Evolutionary conservation across 495 filamentous ascomycete genomes (phyloP), one percentile per base, ranked within the genome.

Genomic region (Stereocaulon alpinum): DNA sequence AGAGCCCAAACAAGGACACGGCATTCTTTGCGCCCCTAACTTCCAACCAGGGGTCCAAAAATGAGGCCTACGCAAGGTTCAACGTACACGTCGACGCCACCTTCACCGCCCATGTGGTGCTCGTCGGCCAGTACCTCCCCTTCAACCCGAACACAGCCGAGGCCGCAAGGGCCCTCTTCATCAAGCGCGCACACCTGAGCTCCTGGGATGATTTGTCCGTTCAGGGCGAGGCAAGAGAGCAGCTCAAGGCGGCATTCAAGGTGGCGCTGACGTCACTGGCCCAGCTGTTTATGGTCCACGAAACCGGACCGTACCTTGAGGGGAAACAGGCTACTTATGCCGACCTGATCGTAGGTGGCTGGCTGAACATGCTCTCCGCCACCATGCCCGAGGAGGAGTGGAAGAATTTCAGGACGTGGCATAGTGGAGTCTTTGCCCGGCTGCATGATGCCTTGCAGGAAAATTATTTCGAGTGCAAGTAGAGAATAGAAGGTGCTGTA

Each of bases 321-420:
- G 81, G 81, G 1, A 49, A 64, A 2, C 61, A 61, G 66, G 64
- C 75, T 1, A 73, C 59, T 55, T 82, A 85, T 77, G 82, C 82
- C n/a, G 82, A 86, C 67, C 55, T 83, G 0, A 80, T 85, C 51
- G 73, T 86, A 0, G 83, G 82, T 2, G 82, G 68, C 18, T 86
- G 83, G 83, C 53, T 85, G 73, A 66, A 72, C 40, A 74, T 82
- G 70, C 40, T 71, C 55, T 48, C 58, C 2, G 61, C 17, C 9
- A 68, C 68, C 29, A 55, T 82, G 49, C 72, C 71, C 0, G 32
- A 37, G 5, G 32, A 37, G 32, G 78, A 82, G 64, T 85, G 81
- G 81, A 67, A 76, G 67, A 73, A 75, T 60, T 37, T 80, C 9
- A 64, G 61, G 48, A 56, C 58, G 5, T 85, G 82, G 81, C 74